These are phyloP conservation scores for Epichloe amarillans DNA, from an alignment of 2,329 filamentous ascomycete species.

Conservation along the genomic window DNA sequence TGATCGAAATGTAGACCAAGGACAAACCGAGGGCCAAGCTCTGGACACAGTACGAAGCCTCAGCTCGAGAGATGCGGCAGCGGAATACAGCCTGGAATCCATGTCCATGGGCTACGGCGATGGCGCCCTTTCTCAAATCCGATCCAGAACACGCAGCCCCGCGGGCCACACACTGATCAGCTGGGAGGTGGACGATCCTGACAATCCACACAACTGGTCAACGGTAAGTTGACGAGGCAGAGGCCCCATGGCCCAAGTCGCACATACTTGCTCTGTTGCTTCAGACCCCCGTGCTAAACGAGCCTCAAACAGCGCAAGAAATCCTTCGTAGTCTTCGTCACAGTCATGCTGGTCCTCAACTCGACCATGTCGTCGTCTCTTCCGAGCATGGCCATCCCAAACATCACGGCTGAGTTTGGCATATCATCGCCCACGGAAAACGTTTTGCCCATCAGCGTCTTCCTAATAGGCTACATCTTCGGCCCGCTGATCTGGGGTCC, in stretches of 20 bases:
- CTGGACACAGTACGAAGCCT: constrained; percentile 14
- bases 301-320: constrained; percentile 34
- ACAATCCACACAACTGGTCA: constrained; percentile 42
- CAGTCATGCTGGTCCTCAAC: constrained; percentile 50
- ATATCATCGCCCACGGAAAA: constrained; percentile 32
- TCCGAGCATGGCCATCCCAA: constrained; percentile 47
- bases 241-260: too few relatives aligned
- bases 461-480: constrained; percentile 50
- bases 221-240: constrained; percentile 13
- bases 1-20: constrained; percentile 9
- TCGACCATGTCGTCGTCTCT: constrained; percentile 53
- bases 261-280: too few relatives aligned
- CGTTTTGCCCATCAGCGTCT: constrained; percentile 48
- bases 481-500: constrained; percentile 51
- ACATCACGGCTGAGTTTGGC: constrained; percentile 43
- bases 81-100: constrained; percentile 28
- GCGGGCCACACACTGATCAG: constrained; percentile 25
- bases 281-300: not conserved
- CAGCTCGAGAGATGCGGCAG: constrained; percentile 27
- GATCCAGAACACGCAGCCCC: constrained; percentile 20
- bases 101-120: constrained; percentile 22
- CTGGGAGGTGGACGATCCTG: constrained; percentile 34
- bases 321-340: constrained; percentile 36
- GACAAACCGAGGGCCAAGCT: constrained; percentile 12
- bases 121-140: constrained; percentile 20